A percentile compares a stretch with the other conserved stretches of the same genome.
phyloP scores from a whole-genome alignment of 1,284 basidiomycete genomes.

The Cutaneotrichosporon cavernicola region DNA sequence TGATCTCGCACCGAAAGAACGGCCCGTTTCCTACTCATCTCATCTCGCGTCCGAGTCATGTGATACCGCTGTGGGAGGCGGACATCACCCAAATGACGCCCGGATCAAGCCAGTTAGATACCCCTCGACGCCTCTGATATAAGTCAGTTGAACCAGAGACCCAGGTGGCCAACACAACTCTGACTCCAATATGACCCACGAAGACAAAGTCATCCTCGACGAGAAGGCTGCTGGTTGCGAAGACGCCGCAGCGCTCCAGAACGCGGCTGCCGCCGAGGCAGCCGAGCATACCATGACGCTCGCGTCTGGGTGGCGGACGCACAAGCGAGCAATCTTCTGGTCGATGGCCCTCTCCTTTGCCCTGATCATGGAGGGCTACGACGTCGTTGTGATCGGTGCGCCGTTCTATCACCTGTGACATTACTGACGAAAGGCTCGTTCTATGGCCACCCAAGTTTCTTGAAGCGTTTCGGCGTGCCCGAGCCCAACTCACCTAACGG shows the following conservation, averaged over 20 bases:
- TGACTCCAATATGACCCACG: slow-evolving; percentile 43
- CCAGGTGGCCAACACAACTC: too few species aligned
- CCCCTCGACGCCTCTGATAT: too few species aligned
- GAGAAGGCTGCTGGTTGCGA: neutral
- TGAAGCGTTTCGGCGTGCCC: slow-evolving; percentile 32
- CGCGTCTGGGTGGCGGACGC: slow-evolving; percentile 43
- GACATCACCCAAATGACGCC: too few species aligned
- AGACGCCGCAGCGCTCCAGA: neutral
- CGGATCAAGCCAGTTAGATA: too few species aligned
- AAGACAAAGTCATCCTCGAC: slow-evolving; percentile 25
- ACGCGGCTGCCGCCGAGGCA: neutral
- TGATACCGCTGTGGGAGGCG: too few species aligned
- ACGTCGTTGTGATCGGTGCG: neutral
- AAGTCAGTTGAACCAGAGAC: too few species aligned
- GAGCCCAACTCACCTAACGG: neutral
- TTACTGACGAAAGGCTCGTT: slow-evolving; percentile 28
- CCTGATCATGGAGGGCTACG: slow-evolving; percentile 27
- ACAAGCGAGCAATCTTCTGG: slow-evolving; percentile 56
- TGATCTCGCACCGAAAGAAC: too few species aligned
- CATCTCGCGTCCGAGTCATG: too few species aligned
- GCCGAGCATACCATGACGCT: neutral
- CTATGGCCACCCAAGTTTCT: slow-evolving; percentile 51
- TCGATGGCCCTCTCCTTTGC: slow-evolving; percentile 49
- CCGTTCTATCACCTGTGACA: too few species aligned
- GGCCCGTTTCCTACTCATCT: too few species aligned